Base-by-base conservation (phyloP, 163 green algal genomes). In the Trebouxia gelatinosa region DNA sequence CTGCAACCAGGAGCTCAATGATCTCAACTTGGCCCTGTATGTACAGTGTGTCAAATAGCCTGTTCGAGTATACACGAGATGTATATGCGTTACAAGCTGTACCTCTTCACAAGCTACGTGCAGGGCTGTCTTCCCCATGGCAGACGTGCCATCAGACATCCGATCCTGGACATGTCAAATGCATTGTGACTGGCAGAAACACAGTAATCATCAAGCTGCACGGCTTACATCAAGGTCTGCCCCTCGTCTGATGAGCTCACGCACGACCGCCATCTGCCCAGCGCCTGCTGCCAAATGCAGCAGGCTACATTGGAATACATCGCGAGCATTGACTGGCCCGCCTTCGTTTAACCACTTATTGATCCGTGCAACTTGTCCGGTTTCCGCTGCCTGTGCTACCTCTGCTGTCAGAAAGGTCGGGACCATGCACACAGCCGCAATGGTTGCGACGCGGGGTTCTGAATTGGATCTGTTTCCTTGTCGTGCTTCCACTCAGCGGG, bases 391-490 rank as follows among this genome's bases (percentile, higher is more conserved):
- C 21, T 32, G 38, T 26, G 64, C 64, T 29, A 72, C 64, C 21
- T 72, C 64, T 32, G 64, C 64, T 29, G 64, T 72, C 64, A 72
- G 17, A 37, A 72, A 72, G 4, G 64, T 72, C 21, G 64, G 64
- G 6, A 72, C 64, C 64, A 72, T 50, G 3, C 21, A 51, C n/a
- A n/a, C n/a, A n/a, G n/a, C n/a, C n/a, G 37, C 35, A 35, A 5
- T 51, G 19, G 6, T 28, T 70, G 32, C 31, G 40, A 9, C 35
- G 19, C 11, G 43, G 43, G 9, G 11, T 23, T 54, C 13, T 54
- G 43, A 54, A 13, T 54, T 54, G 43, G 11, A 23, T 13, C 43
- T 23, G 11, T 54, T 54, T 54, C 43, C 43, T 54, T 54, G 11
- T 54, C 43, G 43, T 23, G 43, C 43, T 23, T 23, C 43, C 13